phyloP scores from a whole-genome alignment of 192 early-diverging fungal genomes.

The Entophlyctis luteolus region DNA sequence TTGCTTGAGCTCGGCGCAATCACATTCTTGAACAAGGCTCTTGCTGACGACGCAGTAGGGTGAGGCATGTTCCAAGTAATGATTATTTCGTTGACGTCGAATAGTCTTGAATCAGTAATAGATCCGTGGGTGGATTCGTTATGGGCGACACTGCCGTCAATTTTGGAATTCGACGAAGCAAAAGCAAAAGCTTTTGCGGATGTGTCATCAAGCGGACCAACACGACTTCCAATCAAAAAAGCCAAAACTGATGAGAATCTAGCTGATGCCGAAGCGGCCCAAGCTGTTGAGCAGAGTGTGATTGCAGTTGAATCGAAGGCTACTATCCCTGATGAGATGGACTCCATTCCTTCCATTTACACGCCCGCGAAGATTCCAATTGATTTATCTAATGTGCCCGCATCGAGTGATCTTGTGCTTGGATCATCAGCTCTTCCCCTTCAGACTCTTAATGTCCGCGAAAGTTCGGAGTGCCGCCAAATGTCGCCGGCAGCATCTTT shows the following conservation, averaged over 20 bases:
- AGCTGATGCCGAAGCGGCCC: background rate
- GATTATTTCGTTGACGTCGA: background rate
- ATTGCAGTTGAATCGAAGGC: background rate
- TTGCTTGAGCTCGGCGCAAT: constrained; percentile 70
- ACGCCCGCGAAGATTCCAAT: constrained; percentile 1
- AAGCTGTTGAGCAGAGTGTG: too few species aligned
- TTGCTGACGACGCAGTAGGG: constrained; percentile 91
- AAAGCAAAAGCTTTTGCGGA: constrained; percentile 23
- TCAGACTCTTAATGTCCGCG: background rate
- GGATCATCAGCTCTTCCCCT: background rate
- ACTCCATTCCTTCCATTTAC: background rate
- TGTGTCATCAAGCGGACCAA: too few species aligned
- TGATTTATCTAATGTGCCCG: background rate
- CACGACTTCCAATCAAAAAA: background rate
- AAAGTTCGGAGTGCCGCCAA: too few species aligned
- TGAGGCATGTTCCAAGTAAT: constrained; percentile 26
- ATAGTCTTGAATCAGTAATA: constrained; percentile 75
- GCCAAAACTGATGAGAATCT: background rate
- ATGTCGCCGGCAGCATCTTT: background rate
- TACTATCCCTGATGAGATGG: background rate
- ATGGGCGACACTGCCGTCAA: constrained; percentile 66
- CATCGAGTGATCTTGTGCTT: background rate
- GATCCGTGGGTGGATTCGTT: constrained; percentile 88
- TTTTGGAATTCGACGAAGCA: constrained; percentile 41
- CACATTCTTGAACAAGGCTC: constrained; percentile 69